Base-by-base conservation (phyloP, 768 basidiomycete genomes). In the Bullera alba region DNA sequence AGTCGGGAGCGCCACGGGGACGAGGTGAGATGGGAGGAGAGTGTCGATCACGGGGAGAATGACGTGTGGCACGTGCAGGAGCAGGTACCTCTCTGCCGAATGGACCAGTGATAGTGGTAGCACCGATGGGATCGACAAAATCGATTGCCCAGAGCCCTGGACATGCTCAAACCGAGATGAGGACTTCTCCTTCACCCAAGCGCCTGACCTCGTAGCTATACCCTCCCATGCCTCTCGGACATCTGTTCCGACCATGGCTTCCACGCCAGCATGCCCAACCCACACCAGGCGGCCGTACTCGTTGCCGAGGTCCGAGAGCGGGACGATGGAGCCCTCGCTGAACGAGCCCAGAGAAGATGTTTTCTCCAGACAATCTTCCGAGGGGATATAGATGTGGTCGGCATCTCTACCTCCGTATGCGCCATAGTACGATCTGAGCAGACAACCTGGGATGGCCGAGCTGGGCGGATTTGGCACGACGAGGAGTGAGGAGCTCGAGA, bases 21-120 rank as follows among this genome's bases (percentile, higher is more conserved):
- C 86, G 80, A 86, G 85, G 74, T 80, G 83, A 14, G 76, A 77
- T 1, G 86, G 88, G n/a, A 87, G 76, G 55, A 80, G 60, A 8
- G 76, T 77, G 56, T 85, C 83, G 54, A 90, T 61, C 29, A 57
- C 43, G 16, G 69, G 57, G 1, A 74, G 44, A 23, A 57, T 44
- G 7, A 46, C 22, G 1, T 37, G 16, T 3, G 65, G 63, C 5
- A 74, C 63, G 35, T 62, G 42, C 27, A 74, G 51, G 34, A 75
- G 50, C 1, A 71, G 51, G 15, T 63, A 67, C 14, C 44, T 42
- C 2, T 57, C 16, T 3, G 60, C 51, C n/a, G 54, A 49, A 45
- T 68, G 53, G 10, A 70, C 22, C 3, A 60, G 36, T 22, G 37
- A n/a, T 34, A 56, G 50, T 12, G 56, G 21, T 17, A 42, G 5